A percentile compares a stretch with the other conserved stretches of the same genome.
Evolutionary conservation across 208 protist genomes (phyloP).

Genomic region (Trypanosoma platydactyli): DNA sequence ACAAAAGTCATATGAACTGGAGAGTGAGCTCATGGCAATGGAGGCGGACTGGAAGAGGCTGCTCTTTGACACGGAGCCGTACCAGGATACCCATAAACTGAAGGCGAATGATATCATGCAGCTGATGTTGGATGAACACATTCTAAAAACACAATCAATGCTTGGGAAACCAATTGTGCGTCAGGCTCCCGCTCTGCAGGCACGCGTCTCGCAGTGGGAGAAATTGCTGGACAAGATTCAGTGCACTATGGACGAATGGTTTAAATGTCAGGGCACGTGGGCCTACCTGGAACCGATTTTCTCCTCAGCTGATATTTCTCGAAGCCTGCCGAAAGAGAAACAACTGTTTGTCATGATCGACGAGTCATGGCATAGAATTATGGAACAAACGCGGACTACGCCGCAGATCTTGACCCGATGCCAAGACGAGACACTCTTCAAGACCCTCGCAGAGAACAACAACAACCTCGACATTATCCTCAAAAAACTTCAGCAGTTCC

Average conservation of each 20-base stretch:
- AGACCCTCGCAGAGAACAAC: slow-evolving; percentile 91
- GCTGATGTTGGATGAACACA: slow-evolving; percentile 95
- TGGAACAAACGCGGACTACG: slow-evolving; percentile 86
- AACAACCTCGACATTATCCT: slow-evolving; percentile 95
- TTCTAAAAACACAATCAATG: slow-evolving; percentile 96
- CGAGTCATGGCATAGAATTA: slow-evolving; percentile 91
- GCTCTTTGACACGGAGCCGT: slow-evolving; percentile 92
- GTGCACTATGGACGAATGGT: slow-evolving; percentile 95
- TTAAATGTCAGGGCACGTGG: slow-evolving; percentile 95
- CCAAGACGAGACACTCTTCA: slow-evolving; percentile 92
- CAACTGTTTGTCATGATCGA: slow-evolving; percentile 93
- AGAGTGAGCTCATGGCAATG: slow-evolving; percentile 92
- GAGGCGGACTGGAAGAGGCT: slow-evolving; percentile 93
- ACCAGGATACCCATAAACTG: slow-evolving; percentile 93
- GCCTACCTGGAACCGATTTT: slow-evolving; percentile 98
- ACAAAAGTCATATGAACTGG: slow-evolving; percentile 90
- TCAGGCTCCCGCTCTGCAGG: slow-evolving; percentile 88
- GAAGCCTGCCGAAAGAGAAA: slow-evolving; percentile 96
- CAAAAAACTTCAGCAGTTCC: slow-evolving; percentile 97
- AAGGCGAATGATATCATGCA: slow-evolving; percentile 93
- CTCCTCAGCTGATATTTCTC: slow-evolving; percentile 94
- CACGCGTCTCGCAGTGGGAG: slow-evolving; percentile 91
- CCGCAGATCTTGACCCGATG: slow-evolving; percentile 88
- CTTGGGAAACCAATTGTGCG: slow-evolving; percentile 91
- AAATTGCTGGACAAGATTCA: slow-evolving; percentile 92